A percentile compares a stretch with the other conserved stretches of the same genome.
Conservation (phyloP, 352 stramenopile genomes). For the Pythium grandisporangium region DNA sequence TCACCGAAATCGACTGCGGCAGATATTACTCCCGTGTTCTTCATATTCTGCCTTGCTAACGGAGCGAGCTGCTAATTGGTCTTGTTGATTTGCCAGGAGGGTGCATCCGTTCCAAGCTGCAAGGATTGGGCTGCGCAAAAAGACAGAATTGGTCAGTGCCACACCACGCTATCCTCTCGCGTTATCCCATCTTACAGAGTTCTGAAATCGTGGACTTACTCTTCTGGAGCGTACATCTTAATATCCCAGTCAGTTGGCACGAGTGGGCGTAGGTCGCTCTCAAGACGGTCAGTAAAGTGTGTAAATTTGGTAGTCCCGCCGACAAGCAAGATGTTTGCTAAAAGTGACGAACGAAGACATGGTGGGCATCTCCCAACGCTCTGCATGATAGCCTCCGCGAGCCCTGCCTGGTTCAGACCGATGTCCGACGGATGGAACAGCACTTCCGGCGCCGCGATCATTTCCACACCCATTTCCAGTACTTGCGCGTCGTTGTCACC, state of each 20-base stretch:
- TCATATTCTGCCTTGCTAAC: slow-evolving; percentile 72
- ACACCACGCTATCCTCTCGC: not conserved
- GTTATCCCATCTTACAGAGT: too few species aligned
- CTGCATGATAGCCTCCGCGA: slow-evolving; percentile 83
- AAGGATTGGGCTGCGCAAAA: slow-evolving; percentile 32
- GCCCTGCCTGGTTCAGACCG: slow-evolving; percentile 77
- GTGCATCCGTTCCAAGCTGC: slow-evolving; percentile 49
- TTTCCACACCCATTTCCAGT: slow-evolving; percentile 80
- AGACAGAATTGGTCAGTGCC: not conserved
- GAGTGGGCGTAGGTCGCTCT: slow-evolving; percentile 48
- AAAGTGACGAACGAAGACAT: slow-evolving; percentile 62
- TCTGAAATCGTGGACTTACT: too few species aligned
- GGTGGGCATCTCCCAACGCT: slow-evolving; percentile 68
- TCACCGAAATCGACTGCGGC: slow-evolving; percentile 21
- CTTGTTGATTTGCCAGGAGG: slow-evolving; percentile 21
- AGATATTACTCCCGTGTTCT: slow-evolving; percentile 70
- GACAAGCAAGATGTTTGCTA: slow-evolving; percentile 81
- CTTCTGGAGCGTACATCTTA: slow-evolving; percentile 19
- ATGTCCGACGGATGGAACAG: slow-evolving; percentile 91
- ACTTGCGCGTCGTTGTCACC: slow-evolving; percentile 41
- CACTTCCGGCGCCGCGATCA: slow-evolving; percentile 85
- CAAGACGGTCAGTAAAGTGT: slow-evolving; percentile 69
- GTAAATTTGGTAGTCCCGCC: slow-evolving; percentile 85
- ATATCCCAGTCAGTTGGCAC: slow-evolving; percentile 43
- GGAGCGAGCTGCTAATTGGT: slow-evolving; percentile 15